Percentiles rank a stretch among this genome's conserved stretches.
Evolutionary conservation across 1,139 yeast species (phyloP).

Genomic region (Debaryomyces robertsiae): DNA sequence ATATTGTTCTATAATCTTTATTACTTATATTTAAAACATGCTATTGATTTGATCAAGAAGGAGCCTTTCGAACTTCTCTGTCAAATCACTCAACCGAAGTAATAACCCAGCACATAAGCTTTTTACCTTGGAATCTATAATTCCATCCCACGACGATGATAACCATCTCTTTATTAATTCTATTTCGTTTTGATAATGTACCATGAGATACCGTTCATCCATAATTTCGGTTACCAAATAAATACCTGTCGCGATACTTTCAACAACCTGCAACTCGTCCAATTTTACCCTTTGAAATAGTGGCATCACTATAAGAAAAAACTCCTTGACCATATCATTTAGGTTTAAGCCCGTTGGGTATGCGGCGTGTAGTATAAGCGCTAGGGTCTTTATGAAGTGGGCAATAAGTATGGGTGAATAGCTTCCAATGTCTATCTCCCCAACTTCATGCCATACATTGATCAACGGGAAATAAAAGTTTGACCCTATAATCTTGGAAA

Average conservation of each 20-base stretch:
- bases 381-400: slow-evolving; percentile 62
- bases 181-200: slow-evolving; percentile 32
- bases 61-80: slow-evolving; percentile 15
- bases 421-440: slow-evolving; percentile 49
- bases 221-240: slow-evolving; percentile 49
- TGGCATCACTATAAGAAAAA: slow-evolving; percentile 41
- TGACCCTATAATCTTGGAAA: slow-evolving; percentile 48
- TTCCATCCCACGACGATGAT: slow-evolving; percentile 43
- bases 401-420: slow-evolving; percentile 57
- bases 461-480: slow-evolving; percentile 59
- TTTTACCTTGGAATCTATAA: slow-evolving; percentile 48
- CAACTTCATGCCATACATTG: slow-evolving; percentile 54
- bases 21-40: slow-evolving; percentile 18
- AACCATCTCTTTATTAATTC: slow-evolving; percentile 44
- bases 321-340: slow-evolving; percentile 60
- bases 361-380: slow-evolving; percentile 57
- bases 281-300: slow-evolving; percentile 22
- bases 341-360: slow-evolving; percentile 55
- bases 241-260: slow-evolving; percentile 50
- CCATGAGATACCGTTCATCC: slow-evolving; percentile 39
- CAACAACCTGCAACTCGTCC: slow-evolving; percentile 41
- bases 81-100: slow-evolving; percentile 36
- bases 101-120: slow-evolving; percentile 55
- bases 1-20: too few relatives aligned
- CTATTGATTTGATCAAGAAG: slow-evolving; percentile 21